phyloP scores from a whole-genome alignment of 1,284 basidiomycete species.

The Sporisorium sorghi region DNA sequence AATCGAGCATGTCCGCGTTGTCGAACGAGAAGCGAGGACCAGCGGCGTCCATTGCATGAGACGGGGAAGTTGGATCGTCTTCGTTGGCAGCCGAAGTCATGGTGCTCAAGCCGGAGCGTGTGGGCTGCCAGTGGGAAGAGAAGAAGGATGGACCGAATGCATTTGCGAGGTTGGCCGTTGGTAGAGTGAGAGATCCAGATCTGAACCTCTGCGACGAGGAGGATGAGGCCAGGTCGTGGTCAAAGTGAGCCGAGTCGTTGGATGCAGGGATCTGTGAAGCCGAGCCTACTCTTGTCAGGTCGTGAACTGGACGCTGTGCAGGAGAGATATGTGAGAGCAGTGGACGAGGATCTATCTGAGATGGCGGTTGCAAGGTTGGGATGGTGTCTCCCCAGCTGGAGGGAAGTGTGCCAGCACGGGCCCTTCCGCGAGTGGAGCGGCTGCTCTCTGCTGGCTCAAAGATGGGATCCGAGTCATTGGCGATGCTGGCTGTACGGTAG shows the following conservation, averaged over 20 bases:
- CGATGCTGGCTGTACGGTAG: slow-evolving; percentile 41
- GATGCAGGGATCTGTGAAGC: slow-evolving; percentile 6
- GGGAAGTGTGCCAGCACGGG: slow-evolving; percentile 59
- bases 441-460: slow-evolving; percentile 15
- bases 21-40: slow-evolving; percentile 36
- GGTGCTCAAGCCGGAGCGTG: slow-evolving; percentile 47
- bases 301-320: neutral
- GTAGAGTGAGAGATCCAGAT: slow-evolving; percentile 51
- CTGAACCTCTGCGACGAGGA: slow-evolving; percentile 35
- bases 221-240: slow-evolving; percentile 6
- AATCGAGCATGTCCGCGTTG: slow-evolving; percentile 56
- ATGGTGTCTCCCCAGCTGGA: slow-evolving; percentile 53
- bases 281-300: slow-evolving; percentile 6
- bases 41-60: slow-evolving; percentile 8
- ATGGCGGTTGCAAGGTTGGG: slow-evolving; percentile 12
- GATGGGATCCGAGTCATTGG: slow-evolving; percentile 50
- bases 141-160: slow-evolving; percentile 59
- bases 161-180: slow-evolving; percentile 44
- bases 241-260: neutral
- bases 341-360: slow-evolving; percentile 8
- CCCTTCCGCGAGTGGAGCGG: slow-evolving; percentile 41
- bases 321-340: neutral
- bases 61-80: slow-evolving; percentile 13
- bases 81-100: slow-evolving; percentile 35
- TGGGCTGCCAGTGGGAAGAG: slow-evolving; percentile 52